phyloP scores from a whole-genome alignment of 371 early-diverging fungal species.

The Zychaea mexicana region DNA sequence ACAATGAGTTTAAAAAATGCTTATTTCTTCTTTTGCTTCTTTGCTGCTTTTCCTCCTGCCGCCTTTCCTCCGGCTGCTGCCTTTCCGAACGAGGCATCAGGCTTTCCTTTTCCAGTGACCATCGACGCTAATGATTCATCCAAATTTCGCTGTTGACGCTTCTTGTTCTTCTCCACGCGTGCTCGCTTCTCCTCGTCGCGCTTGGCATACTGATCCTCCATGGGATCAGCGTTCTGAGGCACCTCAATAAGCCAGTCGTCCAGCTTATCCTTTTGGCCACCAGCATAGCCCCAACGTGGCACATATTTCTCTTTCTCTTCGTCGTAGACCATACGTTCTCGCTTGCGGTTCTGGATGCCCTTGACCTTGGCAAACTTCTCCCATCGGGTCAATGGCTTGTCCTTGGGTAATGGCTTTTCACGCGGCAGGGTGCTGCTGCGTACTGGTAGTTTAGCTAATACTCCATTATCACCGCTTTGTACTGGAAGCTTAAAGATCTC shows the following conservation, averaged over 20 bases:
- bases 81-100: not conserved
- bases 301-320: slow-evolving; percentile 87
- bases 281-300: slow-evolving; percentile 93
- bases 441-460: slow-evolving; percentile 82
- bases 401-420: slow-evolving; percentile 92
- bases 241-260: slow-evolving; percentile 94
- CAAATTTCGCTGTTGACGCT: slow-evolving; percentile 81
- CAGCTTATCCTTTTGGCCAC: slow-evolving; percentile 70
- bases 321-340: slow-evolving; percentile 83
- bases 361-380: slow-evolving; percentile 99
- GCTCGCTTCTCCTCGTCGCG: slow-evolving; percentile 82
- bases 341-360: slow-evolving; percentile 93
- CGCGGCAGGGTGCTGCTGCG: slow-evolving; percentile 76
- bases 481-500: slow-evolving; percentile 85
- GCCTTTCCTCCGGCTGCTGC: no score
- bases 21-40: slow-evolving; percentile 1
- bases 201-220: slow-evolving; percentile 84
- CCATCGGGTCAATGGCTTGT: slow-evolving; percentile 94
- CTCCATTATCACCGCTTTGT: slow-evolving; percentile 69
- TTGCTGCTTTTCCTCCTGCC: not conserved
- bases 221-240: slow-evolving; percentile 78
- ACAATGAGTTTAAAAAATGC: not conserved
- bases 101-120: slow-evolving; percentile 41
- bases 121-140: slow-evolving; percentile 72
- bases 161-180: slow-evolving; percentile 84